These are phyloP conservation scores for Pseudisothecium myosuroides DNA, from an alignment of 225 moss, liverwort and hornwort genomes.

Conservation along the genomic window DNA sequence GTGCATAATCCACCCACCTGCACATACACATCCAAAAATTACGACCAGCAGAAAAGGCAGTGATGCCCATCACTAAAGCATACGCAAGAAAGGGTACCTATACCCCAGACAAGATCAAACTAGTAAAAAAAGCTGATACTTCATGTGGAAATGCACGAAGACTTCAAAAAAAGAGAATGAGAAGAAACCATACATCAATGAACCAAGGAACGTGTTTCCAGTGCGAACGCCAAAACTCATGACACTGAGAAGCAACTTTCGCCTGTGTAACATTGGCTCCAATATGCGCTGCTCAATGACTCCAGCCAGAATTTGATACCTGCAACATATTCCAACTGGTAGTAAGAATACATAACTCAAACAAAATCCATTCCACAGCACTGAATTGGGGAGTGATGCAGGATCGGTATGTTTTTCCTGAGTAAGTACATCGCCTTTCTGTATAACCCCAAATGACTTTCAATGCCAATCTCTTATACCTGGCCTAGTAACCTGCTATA, in stretches of 20 bases:
- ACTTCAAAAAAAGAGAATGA: background rate
- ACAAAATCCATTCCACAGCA: background rate
- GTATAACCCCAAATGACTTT: background rate
- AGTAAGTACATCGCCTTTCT: background rate
- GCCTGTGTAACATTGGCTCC: constrained; percentile 77
- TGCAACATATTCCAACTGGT: constrained; percentile 20
- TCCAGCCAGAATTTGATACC: constrained; percentile 93
- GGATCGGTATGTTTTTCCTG: background rate
- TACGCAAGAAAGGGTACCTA: background rate
- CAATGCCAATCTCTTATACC: background rate
- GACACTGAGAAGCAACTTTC: constrained; percentile 59
- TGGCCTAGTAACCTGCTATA: background rate
- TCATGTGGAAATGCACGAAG: background rate
- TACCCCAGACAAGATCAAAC: background rate
- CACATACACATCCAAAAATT: background rate
- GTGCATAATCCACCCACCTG: constrained; percentile 98
- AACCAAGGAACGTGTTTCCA: constrained; percentile 91
- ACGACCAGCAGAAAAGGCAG: background rate
- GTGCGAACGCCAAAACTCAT: constrained; percentile 83
- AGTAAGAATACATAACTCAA: background rate
- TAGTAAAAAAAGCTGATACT: background rate
- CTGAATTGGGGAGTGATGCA: background rate
- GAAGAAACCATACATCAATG: constrained; percentile 50
- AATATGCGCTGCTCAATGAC: constrained; percentile 92
- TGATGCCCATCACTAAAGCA: background rate